Base-by-base conservation (phyloP, 2,329 filamentous ascomycete genomes). In the Neofusicoccum kwambonambiense region DNA sequence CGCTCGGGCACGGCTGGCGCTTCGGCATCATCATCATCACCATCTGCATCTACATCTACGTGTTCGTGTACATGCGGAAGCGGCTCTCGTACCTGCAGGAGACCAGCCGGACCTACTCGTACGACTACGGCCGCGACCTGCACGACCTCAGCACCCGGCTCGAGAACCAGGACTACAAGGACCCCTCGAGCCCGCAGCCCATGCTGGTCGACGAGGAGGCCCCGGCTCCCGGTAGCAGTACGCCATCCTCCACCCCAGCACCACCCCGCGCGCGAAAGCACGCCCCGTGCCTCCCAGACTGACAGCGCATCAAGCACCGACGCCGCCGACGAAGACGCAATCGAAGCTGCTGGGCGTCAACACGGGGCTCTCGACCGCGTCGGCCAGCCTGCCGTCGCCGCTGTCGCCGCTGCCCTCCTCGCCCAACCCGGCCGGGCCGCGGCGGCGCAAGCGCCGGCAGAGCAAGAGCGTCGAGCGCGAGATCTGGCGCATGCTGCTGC, bases 1-100 rank as follows among this genome's bases (percentile, higher is more conserved):
- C 70, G 1, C 72, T 83, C 54, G 79, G 78, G 0, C 81, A 83
- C 65, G 80, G 76, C 49, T 82, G 80, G 80, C 77, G 81, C 9
- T 76, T 82, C 57, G 73, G 74, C 15, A 78, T 82, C 44, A 80
- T 82, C 58, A 66, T 78, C 50, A 69, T 70, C 7, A 79, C 77
- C 1, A 73, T 81, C n/a, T 67, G 64, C 42, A 79, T 81, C 22
- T 82, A 82, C 65, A 70, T 74, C 2, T 81, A 79, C 62, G 75
- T 83, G n/a, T 81, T 79, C 67, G 67, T 76, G 42, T 76, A 76
- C 64, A 71, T 79, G 49, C 52, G 51, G 4, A 57, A 51, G 15
- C 62, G 52, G 3, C 35, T 64, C 34, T 47, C 49, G 41, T 64
- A 64, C 15, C 41, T 64, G 2, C 39, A 56, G 8, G 61, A 64